phyloP scores from a whole-genome alignment of 441 rosid genomes.

The Arabidopsis hybrid region DNA sequence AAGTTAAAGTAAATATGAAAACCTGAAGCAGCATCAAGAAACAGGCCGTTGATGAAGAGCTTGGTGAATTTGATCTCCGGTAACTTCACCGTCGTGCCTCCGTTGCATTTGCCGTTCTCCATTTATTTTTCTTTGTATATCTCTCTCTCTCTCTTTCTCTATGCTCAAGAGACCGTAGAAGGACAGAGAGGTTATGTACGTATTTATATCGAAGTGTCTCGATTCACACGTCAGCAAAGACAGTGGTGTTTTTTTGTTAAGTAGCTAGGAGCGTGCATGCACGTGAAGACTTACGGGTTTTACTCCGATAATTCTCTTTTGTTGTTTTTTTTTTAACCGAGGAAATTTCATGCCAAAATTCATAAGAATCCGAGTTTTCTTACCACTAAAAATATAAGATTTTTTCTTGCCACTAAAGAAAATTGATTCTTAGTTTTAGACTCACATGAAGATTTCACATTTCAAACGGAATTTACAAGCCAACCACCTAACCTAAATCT shows the following conservation, averaged over 20 bases:
- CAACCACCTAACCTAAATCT: too few relatives aligned
- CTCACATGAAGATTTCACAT: too few relatives aligned
- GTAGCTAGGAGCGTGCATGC: constrained; percentile 32
- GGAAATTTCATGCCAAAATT: too few relatives aligned
- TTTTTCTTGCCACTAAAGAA: too few relatives aligned
- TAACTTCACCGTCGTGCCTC: constrained; percentile 39
- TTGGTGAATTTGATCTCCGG: constrained; percentile 73
- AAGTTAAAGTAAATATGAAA: not conserved
- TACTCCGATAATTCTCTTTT: not conserved
- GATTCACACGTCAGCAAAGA: constrained; percentile 37
- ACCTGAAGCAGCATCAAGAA: constrained; percentile 78
- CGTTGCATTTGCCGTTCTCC: constrained; percentile 45
- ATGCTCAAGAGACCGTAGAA: not conserved
- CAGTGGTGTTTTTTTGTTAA: constrained; percentile 21
- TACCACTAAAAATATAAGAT: too few relatives aligned
- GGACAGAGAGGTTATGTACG: constrained; percentile 19
- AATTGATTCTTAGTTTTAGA: too few relatives aligned
- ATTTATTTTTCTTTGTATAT: not conserved
- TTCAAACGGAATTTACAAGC: too few relatives aligned
- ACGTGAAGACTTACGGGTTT: constrained; percentile 17
- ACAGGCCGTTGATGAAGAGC: constrained; percentile 81
- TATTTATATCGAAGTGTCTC: constrained; percentile 36
- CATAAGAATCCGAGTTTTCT: too few relatives aligned
- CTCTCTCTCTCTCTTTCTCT: not conserved
- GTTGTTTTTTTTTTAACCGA: too few relatives aligned